A percentile compares a stretch with the other conserved stretches of the same genome.
Conservation (phyloP, 2,329 filamentous ascomycete species). For the Hysterium pulicare region DNA sequence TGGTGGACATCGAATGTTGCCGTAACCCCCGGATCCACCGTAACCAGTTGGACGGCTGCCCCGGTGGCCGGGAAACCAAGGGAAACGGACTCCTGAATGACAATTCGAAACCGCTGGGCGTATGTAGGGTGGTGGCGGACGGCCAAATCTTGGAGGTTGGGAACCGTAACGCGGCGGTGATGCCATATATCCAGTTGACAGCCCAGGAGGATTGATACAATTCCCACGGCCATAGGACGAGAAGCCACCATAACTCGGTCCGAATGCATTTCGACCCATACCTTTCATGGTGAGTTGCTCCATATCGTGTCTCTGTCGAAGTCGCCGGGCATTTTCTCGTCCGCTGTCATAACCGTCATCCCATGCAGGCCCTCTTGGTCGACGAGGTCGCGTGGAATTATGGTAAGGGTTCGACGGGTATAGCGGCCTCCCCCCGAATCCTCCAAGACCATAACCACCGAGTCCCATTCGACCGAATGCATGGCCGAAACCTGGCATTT, state of each 20-base stretch:
- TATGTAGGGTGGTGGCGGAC: too few relatives aligned
- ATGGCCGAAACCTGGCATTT: not conserved
- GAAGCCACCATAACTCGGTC: not conserved
- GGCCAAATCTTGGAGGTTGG: too few relatives aligned
- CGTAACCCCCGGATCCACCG: too few relatives aligned
- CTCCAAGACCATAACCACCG: not conserved
- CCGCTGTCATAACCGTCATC: constrained; percentile 1
- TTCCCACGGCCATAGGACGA: too few relatives aligned
- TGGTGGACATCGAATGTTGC: too few relatives aligned
- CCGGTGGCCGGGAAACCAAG: too few relatives aligned
- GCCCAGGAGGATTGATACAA: too few relatives aligned
- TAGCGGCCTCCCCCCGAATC: not conserved
- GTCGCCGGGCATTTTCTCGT: not conserved
- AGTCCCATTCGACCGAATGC: not conserved
- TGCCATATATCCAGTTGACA: too few relatives aligned
- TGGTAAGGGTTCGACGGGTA: not conserved
- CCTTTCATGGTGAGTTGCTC: not conserved
- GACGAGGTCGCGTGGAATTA: not conserved
- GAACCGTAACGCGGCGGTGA: too few relatives aligned
- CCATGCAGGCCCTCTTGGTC: not conserved
- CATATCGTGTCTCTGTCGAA: not conserved
- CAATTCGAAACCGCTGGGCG: too few relatives aligned
- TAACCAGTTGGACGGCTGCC: too few relatives aligned
- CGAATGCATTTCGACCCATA: not conserved
- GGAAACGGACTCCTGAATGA: too few relatives aligned